Evolutionary conservation across 768 basidiomycete genomes (phyloP).

Genomic region (Russula earlei): DNA sequence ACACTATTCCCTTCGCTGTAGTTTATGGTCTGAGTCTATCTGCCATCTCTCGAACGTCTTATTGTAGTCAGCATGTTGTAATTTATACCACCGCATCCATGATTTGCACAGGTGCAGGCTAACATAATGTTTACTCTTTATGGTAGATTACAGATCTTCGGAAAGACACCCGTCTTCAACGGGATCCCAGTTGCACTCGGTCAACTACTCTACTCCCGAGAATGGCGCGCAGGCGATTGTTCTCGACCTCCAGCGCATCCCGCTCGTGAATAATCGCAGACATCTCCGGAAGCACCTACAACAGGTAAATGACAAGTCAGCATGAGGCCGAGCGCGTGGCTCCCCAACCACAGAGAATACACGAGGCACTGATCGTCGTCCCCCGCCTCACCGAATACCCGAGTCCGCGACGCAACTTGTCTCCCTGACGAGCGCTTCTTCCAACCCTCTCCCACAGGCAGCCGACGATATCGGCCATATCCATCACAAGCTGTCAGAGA

Average conservation of each 20-base stretch:
- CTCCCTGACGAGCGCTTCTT: not conserved
- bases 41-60: too few species aligned
- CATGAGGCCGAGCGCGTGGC: not conserved
- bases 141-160: too few species aligned
- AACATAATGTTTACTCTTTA: too few species aligned
- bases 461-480: not conserved
- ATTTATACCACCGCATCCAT: too few species aligned
- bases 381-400: not conserved
- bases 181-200: too few species aligned
- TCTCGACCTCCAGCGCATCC: constrained; percentile 3
- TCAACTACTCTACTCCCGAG: not conserved
- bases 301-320: not conserved
- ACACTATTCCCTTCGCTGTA: too few species aligned
- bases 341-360: too few species aligned
- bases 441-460: not conserved
- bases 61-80: too few species aligned
- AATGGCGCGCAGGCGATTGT: not conserved
- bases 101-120: too few species aligned
- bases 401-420: not conserved
- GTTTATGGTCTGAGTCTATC: too few species aligned
- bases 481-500: not conserved
- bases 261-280: constrained; percentile 1
- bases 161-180: too few species aligned
- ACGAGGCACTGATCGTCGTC: too few species aligned
- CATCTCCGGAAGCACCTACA: constrained; percentile 4